Evolutionary conservation across 2,329 filamentous ascomycete genomes (phyloP).

Genomic region (Neurospora crassa): DNA sequence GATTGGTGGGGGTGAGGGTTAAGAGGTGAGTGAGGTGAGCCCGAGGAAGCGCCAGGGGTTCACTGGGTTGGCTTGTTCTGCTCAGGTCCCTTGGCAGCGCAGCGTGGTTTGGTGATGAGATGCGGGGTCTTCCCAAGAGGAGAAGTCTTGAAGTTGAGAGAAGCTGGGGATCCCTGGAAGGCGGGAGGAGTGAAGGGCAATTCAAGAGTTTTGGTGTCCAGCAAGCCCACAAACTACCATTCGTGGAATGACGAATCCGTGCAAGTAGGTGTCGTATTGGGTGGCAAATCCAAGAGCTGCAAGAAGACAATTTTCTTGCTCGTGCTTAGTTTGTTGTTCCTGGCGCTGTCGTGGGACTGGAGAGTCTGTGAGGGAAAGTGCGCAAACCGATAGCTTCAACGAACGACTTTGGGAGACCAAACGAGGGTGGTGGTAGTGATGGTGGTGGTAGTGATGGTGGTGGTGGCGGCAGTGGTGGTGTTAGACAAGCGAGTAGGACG

Average conservation of each 20-base stretch:
- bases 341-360: neutral
- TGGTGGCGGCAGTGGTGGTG: neutral
- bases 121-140: constrained; percentile 4
- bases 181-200: constrained; percentile 1
- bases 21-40: constrained; percentile 2
- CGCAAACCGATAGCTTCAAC: neutral
- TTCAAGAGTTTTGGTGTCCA: constrained; percentile 7
- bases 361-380: neutral
- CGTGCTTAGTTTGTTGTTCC: neutral
- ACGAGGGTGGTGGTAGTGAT: neutral
- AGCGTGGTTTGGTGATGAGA: constrained; percentile 6
- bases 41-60: constrained; percentile 3
- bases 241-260: constrained; percentile 1
- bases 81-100: constrained; percentile 5
- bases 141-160: neutral
- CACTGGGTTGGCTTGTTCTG: constrained; percentile 6
- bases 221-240: constrained; percentile 2
- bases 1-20: constrained; percentile 14
- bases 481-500: neutral
- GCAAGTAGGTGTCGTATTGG: constrained; percentile 9
- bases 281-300: constrained; percentile 20
- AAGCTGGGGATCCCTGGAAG: neutral
- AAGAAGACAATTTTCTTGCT: constrained; percentile 16
- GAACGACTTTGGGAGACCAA: neutral
- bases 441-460: neutral